Evolutionary conservation across 441 rosid genomes (phyloP).

Genomic region (Erodium texanum): DNA sequence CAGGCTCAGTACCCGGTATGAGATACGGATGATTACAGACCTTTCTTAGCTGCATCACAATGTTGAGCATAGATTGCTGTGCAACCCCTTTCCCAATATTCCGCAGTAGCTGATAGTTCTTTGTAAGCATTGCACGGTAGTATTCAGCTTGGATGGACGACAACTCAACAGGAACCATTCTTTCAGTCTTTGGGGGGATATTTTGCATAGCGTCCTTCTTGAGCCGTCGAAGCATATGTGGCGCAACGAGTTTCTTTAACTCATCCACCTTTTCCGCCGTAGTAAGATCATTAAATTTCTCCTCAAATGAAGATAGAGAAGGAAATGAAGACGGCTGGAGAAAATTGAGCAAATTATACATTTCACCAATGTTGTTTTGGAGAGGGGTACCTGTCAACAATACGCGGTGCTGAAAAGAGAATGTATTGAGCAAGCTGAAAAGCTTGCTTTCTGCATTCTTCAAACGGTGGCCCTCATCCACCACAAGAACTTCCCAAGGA

Average conservation of each 20-base stretch:
- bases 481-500: slow-evolving; percentile 99
- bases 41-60: slow-evolving; percentile 99
- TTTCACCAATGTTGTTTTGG: slow-evolving; percentile 97
- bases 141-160: slow-evolving; percentile 99
- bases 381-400: slow-evolving; percentile 99
- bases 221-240: slow-evolving; percentile 99
- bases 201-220: slow-evolving; percentile 99
- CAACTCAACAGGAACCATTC: slow-evolving; percentile 98
- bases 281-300: slow-evolving; percentile 86
- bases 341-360: slow-evolving; percentile 98
- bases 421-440: slow-evolving; percentile 93
- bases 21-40: slow-evolving; percentile 99
- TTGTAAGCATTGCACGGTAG: slow-evolving; percentile 98
- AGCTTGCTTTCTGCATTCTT: slow-evolving; percentile 96
- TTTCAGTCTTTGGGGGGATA: slow-evolving; percentile 97
- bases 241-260: slow-evolving; percentile 98
- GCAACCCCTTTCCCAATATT: slow-evolving; percentile 98
- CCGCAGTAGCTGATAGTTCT: slow-evolving; percentile 88
- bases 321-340: slow-evolving; percentile 98
- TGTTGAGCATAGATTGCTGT: slow-evolving; percentile 97
- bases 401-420: slow-evolving; percentile 97
- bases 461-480: slow-evolving; percentile 99
- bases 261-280: slow-evolving; percentile 97
- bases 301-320: slow-evolving; percentile 89
- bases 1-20: slow-evolving; percentile 99